Evolutionary conservation across 768 basidiomycete genomes (phyloP).

Genomic region (Botryobasidium botryosum): DNA sequence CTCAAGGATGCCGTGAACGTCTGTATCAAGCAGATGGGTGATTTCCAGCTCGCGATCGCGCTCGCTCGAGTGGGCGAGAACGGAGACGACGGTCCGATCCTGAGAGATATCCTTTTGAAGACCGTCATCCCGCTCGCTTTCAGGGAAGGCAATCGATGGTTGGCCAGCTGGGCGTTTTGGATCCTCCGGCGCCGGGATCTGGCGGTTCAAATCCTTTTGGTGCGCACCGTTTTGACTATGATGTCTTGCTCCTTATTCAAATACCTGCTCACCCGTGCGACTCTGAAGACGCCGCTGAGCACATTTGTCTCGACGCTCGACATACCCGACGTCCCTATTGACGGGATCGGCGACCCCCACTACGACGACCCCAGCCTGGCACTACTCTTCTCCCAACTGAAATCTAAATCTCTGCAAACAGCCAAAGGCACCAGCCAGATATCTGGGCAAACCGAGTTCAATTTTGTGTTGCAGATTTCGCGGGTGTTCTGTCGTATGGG

Average conservation of each 20-base stretch:
- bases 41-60: slow-evolving; percentile 82
- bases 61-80: slow-evolving; percentile 74
- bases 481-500: slow-evolving; percentile 93
- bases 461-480: slow-evolving; percentile 88
- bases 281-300: slow-evolving; percentile 54
- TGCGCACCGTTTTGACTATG: slow-evolving; percentile 24
- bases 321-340: slow-evolving; percentile 34
- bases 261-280: slow-evolving; percentile 22
- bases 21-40: slow-evolving; percentile 69
- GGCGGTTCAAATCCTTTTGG: slow-evolving; percentile 78
- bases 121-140: slow-evolving; percentile 76
- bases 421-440: slow-evolving; percentile 88
- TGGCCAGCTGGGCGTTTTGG: slow-evolving; percentile 97
- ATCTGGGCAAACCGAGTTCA: slow-evolving; percentile 75
- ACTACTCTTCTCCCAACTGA: slow-evolving; percentile 75
- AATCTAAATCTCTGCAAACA: slow-evolving; percentile 81
- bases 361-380: slow-evolving; percentile 92
- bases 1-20: slow-evolving; percentile 86
- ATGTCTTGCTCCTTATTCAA: neutral
- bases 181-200: slow-evolving; percentile 72
- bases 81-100: slow-evolving; percentile 61
- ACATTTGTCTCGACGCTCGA: no score
- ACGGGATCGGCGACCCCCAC: slow-evolving; percentile 63
- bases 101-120: slow-evolving; percentile 50
- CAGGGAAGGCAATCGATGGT: slow-evolving; percentile 74